Evolutionary conservation across 2,329 filamentous ascomycete genomes (phyloP).

Genomic region (Exutisphaerella laricina): DNA sequence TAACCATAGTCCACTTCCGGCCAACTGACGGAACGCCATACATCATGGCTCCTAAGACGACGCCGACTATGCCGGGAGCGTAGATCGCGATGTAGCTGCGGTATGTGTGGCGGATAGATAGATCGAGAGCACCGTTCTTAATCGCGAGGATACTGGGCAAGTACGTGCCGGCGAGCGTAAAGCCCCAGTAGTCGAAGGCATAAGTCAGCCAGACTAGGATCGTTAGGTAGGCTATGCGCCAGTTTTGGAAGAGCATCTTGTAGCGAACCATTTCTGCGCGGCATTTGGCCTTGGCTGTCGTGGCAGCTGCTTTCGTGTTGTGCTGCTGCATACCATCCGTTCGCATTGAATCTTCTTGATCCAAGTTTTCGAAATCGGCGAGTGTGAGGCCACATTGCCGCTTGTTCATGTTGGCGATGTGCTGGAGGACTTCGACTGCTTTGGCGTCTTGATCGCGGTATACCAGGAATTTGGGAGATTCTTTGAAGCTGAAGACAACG

Average conservation of each 20-base stretch:
- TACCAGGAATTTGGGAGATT: slow-evolving; percentile 57
- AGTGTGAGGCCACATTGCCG: slow-evolving; percentile 32
- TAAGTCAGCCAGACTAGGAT: slow-evolving; percentile 49
- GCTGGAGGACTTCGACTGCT: slow-evolving; percentile 43
- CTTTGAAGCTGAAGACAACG: slow-evolving; percentile 51
- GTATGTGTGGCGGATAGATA: slow-evolving; percentile 45
- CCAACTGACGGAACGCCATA: slow-evolving; percentile 43
- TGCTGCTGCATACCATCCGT: slow-evolving; percentile 2
- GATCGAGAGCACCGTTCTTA: slow-evolving; percentile 44
- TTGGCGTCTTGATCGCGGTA: slow-evolving; percentile 49
- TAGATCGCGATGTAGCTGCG: slow-evolving; percentile 52
- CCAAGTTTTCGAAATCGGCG: slow-evolving; percentile 34
- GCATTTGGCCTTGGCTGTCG: not conserved
- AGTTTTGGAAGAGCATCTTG: slow-evolving; percentile 40
- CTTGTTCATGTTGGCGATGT: slow-evolving; percentile 42
- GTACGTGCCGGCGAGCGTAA: slow-evolving; percentile 45
- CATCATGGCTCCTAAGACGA: slow-evolving; percentile 46
- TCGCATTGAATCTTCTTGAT: not conserved
- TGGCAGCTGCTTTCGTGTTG: not conserved
- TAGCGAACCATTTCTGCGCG: slow-evolving; percentile 28
- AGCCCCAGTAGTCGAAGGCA: slow-evolving; percentile 49
- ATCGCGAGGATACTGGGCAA: slow-evolving; percentile 47
- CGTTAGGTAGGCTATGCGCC: slow-evolving; percentile 42
- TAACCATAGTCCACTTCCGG: slow-evolving; percentile 43
- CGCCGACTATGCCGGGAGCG: slow-evolving; percentile 49